Evolutionary conservation across 495 filamentous ascomycete species (phyloP).

Genomic region (Podospora didyma): DNA sequence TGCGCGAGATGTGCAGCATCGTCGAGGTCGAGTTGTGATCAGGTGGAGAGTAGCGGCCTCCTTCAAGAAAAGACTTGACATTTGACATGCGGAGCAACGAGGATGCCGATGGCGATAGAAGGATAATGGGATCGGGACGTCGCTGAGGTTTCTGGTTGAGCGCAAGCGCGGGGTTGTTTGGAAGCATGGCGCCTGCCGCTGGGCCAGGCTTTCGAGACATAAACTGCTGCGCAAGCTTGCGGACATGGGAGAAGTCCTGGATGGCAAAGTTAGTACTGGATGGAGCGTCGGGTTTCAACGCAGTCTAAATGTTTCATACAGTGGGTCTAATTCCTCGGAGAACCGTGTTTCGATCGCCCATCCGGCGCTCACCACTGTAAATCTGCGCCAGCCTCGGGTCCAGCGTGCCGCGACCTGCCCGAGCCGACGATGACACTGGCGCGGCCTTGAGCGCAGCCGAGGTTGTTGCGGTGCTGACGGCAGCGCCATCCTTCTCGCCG

Average conservation of each 20-base stretch:
- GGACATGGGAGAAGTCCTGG: conserved; percentile 94
- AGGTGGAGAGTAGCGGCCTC: conserved; percentile 74
- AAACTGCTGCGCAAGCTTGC: conserved; percentile 79
- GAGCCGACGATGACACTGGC: conserved; percentile 43
- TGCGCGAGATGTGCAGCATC: conserved; percentile 78
- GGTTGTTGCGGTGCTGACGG: conserved; percentile 39
- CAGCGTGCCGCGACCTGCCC: conserved; percentile 58
- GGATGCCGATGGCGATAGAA: conserved; percentile 96
- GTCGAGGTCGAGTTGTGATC: conserved; percentile 64
- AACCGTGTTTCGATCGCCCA: conserved; percentile 87
- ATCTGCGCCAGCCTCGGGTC: conserved; percentile 82
- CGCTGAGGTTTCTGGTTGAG: conserved; percentile 50
- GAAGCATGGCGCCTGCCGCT: conserved; percentile 27
- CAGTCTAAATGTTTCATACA: conserved; percentile 46
- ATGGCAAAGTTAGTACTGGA: background rate
- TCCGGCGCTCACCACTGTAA: conserved; percentile 82
- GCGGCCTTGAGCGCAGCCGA: conserved; percentile 46
- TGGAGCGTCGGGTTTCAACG: background rate
- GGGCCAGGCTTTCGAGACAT: conserved; percentile 56
- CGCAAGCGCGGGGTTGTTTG: conserved; percentile 34
- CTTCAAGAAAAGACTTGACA: conserved; percentile 90
- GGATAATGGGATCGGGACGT: conserved; percentile 89
- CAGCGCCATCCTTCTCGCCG: conserved; percentile 51
- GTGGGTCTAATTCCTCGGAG: conserved; percentile 86
- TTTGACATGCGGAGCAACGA: conserved; percentile 97